Percentiles rank a stretch among this genome's conserved stretches.
Conservation (phyloP, 257 asterid genomes). For the Capsicum chinense region DNA sequence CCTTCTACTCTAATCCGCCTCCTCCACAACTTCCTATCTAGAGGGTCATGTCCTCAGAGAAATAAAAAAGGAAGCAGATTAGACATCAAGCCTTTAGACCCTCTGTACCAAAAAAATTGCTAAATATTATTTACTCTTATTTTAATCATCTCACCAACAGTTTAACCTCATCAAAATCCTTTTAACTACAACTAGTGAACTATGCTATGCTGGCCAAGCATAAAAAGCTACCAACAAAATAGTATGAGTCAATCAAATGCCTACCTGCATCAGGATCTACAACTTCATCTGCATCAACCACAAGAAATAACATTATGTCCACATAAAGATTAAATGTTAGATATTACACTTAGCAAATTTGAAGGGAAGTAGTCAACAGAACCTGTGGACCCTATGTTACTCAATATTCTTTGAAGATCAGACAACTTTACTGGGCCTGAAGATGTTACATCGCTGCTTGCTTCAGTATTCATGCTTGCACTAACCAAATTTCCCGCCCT, state of each 20-base stretch:
- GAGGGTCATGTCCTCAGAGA: not conserved
- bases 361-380: slow-evolving; percentile 27
- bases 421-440: slow-evolving; percentile 90
- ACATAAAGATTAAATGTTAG: slow-evolving; percentile 30
- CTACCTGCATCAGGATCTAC: slow-evolving; percentile 96
- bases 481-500: slow-evolving; percentile 93
- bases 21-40: too few relatives aligned
- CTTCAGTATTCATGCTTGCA: slow-evolving; percentile 79
- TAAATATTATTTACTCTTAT: not conserved
- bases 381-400: slow-evolving; percentile 86
- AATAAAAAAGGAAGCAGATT: not conserved
- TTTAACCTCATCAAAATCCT: slow-evolving; percentile 1
- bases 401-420: slow-evolving; percentile 91
- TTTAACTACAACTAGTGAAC: not conserved
- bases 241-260: slow-evolving; percentile 10
- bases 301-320: slow-evolving; percentile 35
- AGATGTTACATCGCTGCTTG: slow-evolving; percentile 80
- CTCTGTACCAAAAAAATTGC: not conserved
- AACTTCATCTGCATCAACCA: slow-evolving; percentile 50
- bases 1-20: too few relatives aligned
- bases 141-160: slow-evolving; percentile 16
- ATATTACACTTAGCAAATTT: slow-evolving; percentile 22
- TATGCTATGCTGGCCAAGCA: not conserved
- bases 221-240: not conserved
- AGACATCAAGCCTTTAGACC: not conserved